These are phyloP conservation scores for Pleurotus citrinopileatus DNA, from an alignment of 768 basidiomycete genomes.

Conservation along the genomic window DNA sequence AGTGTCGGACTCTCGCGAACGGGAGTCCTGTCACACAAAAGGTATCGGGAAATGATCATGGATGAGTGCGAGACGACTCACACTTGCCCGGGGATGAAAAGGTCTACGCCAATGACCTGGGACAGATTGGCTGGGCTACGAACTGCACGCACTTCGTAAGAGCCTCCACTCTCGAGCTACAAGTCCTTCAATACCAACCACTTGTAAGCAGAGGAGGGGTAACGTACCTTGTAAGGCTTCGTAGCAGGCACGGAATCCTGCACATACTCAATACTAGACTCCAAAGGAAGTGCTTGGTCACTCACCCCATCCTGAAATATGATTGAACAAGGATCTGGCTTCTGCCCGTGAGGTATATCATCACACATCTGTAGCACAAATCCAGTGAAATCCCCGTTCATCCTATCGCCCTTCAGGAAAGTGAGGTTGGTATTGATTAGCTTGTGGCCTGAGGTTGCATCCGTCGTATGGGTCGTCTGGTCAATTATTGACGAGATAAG, in stretches of 20 bases:
- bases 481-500: slow-evolving; percentile 35
- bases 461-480: neutral
- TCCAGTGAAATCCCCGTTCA: slow-evolving; percentile 10
- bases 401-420: slow-evolving; percentile 27
- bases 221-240: no score
- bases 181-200: slow-evolving; percentile 2
- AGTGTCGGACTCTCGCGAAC: slow-evolving; percentile 16
- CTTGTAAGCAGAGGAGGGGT: neutral
- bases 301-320: slow-evolving; percentile 29
- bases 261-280: no score
- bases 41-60: no score
- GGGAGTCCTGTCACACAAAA: neutral
- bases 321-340: slow-evolving; percentile 28
- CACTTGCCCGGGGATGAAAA: neutral
- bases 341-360: slow-evolving; percentile 36
- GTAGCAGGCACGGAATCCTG: neutral
- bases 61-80: neutral
- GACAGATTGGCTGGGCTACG: neutral
- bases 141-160: neutral
- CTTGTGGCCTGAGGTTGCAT: neutral
- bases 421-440: slow-evolving; percentile 31
- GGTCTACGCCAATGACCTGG: neutral
- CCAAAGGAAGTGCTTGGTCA: slow-evolving; percentile 6
- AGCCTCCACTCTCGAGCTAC: neutral
- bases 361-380: slow-evolving; percentile 41